Percentiles rank a stretch among this genome's conserved stretches.
Evolutionary conservation across 2,329 filamentous ascomycete species (phyloP).

Genomic region (Calonectria naviculata): DNA sequence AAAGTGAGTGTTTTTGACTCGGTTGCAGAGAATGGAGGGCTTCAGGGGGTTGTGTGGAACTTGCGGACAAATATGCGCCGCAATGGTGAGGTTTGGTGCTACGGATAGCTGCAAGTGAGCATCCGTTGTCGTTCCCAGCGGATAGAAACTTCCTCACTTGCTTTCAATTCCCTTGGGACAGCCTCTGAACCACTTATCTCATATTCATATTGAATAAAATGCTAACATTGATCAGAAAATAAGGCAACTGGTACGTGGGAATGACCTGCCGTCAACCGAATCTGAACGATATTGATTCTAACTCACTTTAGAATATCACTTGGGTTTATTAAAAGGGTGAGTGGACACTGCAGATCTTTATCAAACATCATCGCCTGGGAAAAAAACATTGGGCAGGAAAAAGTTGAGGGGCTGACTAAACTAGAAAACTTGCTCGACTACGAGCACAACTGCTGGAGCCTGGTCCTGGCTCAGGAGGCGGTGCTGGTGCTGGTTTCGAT

Average conservation of each 20-base stretch:
- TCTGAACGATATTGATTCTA: background rate
- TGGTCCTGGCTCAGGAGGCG: conserved; percentile 79
- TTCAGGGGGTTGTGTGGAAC: background rate
- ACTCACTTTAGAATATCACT: conserved; percentile 83
- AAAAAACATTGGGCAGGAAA: background rate
- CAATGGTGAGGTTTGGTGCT: background rate
- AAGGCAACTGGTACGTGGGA: conserved; percentile 89
- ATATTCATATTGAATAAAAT: background rate
- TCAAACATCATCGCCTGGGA: background rate
- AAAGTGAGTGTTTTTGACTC: conserved; percentile 75
- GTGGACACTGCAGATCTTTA: conserved; percentile 59
- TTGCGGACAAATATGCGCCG: background rate
- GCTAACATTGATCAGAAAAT: conserved; percentile 76
- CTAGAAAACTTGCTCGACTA: conserved; percentile 92
- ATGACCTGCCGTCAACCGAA: background rate
- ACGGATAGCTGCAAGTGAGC: background rate
- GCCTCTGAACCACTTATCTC: background rate
- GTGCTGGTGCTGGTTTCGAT: conserved; percentile 87
- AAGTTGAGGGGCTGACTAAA: conserved; percentile 11
- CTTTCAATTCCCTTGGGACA: background rate
- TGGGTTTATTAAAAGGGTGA: conserved; percentile 97
- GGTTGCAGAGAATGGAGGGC: background rate
- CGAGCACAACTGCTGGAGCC: conserved; percentile 96
- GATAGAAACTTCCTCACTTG: background rate
- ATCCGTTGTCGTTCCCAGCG: background rate